phyloP scores from a whole-genome alignment of 148 eudicot genomes.

The Rheum nobile region DNA sequence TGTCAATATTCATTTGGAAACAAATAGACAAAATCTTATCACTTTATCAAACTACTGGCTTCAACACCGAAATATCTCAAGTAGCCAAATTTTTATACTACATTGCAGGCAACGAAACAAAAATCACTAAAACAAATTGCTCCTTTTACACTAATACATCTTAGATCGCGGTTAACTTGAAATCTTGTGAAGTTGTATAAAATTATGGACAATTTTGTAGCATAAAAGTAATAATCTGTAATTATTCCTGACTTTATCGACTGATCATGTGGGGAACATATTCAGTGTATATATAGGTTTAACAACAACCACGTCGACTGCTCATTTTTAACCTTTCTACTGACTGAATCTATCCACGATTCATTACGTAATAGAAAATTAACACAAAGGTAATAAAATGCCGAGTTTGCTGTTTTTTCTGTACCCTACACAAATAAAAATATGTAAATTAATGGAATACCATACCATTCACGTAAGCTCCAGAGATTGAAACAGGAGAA shows the following conservation, averaged over 20 bases:
- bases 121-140: too few relatives aligned
- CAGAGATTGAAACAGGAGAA: background rate
- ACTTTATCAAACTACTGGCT: background rate
- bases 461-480: slow-evolving; percentile 2
- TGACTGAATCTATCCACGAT: background rate
- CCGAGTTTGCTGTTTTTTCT: background rate
- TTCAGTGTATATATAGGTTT: background rate
- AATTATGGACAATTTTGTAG: background rate
- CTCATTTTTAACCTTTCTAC: background rate
- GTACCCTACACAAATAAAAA: background rate
- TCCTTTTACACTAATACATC: too few relatives aligned
- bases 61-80: background rate
- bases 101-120: background rate
- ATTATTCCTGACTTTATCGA: background rate
- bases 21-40: background rate
- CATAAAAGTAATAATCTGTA: background rate
- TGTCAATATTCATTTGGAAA: background rate
- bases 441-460: background rate
- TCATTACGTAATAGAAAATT: background rate
- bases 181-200: background rate
- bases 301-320: background rate
- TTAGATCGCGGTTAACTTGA: background rate
- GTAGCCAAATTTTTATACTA: background rate
- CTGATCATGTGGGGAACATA: background rate
- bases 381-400: background rate